Conservation (phyloP, 2,329 filamentous ascomycete genomes). For the Botryotinia calthae region DNA sequence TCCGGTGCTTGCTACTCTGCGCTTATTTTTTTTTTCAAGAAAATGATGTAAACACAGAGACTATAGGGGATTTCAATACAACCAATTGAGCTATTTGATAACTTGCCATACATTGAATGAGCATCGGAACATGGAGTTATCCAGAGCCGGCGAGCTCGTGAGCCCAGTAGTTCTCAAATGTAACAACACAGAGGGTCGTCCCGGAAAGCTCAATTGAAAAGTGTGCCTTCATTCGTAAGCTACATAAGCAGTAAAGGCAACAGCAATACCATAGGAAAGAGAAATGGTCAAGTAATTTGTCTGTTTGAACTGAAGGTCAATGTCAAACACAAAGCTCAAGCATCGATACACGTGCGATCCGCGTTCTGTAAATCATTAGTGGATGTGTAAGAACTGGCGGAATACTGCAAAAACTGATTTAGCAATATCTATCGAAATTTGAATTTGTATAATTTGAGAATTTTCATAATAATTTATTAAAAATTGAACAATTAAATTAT, state of each 20-base stretch:
- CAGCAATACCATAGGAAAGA: background rate
- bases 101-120: background rate
- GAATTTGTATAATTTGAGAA: background rate
- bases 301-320: background rate
- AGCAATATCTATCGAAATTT: background rate
- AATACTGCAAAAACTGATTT: background rate
- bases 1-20: background rate
- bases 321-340: background rate
- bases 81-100: background rate
- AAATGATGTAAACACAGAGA: background rate
- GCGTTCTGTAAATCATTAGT: conserved; percentile 1
- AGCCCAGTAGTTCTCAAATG: background rate
- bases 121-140: conserved; percentile 1
- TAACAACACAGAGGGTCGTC: background rate
- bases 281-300: background rate
- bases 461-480: background rate
- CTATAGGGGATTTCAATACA: background rate
- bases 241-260: background rate
- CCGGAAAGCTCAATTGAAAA: background rate
- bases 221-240: too few species aligned
- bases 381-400: background rate
- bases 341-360: background rate
- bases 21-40: background rate
- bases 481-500: background rate
- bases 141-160: background rate